These are phyloP conservation scores for Kazachstania africana DNA, from an alignment of 805 yeast species.

Conservation along the genomic window DNA sequence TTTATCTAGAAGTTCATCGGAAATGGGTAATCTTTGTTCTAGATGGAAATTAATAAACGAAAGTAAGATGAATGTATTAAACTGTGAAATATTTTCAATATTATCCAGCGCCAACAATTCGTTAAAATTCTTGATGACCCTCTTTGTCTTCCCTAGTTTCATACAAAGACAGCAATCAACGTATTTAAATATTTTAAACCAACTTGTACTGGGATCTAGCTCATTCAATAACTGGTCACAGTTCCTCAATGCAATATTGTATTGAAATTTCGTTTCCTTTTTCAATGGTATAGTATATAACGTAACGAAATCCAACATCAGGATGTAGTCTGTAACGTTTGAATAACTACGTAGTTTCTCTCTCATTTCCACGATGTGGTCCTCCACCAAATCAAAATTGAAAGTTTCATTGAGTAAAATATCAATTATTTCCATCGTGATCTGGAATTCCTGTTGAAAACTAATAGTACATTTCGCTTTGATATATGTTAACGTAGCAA, in stretches of 20 bases:
- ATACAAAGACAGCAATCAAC: slow-evolving; percentile 8
- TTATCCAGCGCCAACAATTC: slow-evolving; percentile 1
- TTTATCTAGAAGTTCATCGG: slow-evolving; percentile 2
- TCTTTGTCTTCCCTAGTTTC: slow-evolving; percentile 5
- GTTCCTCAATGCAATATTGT: slow-evolving; percentile 16
- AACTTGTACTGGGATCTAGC: slow-evolving; percentile 2
- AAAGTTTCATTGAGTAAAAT: slow-evolving; percentile 23
- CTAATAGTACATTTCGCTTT: slow-evolving; percentile 11
- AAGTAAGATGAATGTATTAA: slow-evolving; percentile 6
- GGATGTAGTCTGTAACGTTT: slow-evolving; percentile 7
- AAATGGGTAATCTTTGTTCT: slow-evolving; percentile 8
- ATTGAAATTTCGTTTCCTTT: slow-evolving; percentile 11
- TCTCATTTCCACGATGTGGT: slow-evolving; percentile 14
- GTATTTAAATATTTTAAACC: slow-evolving; percentile 13
- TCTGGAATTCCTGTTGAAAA: slow-evolving; percentile 17
- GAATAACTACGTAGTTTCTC: slow-evolving; percentile 17
- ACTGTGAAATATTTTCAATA: neutral
- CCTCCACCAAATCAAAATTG: slow-evolving; percentile 20
- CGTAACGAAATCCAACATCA: slow-evolving; percentile 15
- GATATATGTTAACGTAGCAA: slow-evolving; percentile 13
- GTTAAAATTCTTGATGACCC: slow-evolving; percentile 5
- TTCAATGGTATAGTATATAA: slow-evolving; percentile 11
- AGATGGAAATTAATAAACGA: slow-evolving; percentile 11
- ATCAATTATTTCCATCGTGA: slow-evolving; percentile 18
- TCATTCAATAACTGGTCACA: slow-evolving; percentile 12